Percentiles rank a stretch among this genome's conserved stretches.
Evolutionary conservation across 2,329 filamentous ascomycete genomes (phyloP).

Genomic region (Colletotrichum sp.): DNA sequence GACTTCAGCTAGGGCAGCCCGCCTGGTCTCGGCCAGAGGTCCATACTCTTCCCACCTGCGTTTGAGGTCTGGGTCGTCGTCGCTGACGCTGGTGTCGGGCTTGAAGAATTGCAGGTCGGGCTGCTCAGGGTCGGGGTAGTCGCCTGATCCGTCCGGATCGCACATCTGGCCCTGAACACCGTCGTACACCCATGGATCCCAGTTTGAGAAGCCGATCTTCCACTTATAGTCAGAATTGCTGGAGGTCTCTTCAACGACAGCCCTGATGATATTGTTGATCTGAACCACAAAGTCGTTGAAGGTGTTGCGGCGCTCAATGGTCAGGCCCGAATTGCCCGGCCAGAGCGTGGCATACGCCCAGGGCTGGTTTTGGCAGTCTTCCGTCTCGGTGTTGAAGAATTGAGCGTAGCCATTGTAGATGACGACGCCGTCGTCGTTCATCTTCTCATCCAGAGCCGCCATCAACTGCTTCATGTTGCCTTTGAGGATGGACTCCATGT

Average conservation of each 20-base stretch:
- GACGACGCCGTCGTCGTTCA: constrained; percentile 32
- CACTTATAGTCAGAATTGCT: background rate
- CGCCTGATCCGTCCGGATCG: constrained; percentile 22
- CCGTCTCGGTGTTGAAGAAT: constrained; percentile 34
- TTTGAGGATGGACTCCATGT: constrained; percentile 31
- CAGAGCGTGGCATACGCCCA: constrained; percentile 6
- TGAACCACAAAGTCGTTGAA: constrained; percentile 34
- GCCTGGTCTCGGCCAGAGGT: background rate
- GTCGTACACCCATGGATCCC: constrained; percentile 23
- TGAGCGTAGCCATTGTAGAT: constrained; percentile 33
- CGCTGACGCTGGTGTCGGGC: constrained; percentile 20
- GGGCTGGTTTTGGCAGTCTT: constrained; percentile 22
- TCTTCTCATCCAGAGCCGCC: constrained; percentile 29
- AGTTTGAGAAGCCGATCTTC: background rate
- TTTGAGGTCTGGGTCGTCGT: background rate
- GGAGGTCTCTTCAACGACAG: constrained; percentile 28
- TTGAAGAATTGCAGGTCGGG: constrained; percentile 38
- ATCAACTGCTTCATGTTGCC: constrained; percentile 31
- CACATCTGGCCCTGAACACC: constrained; percentile 36
- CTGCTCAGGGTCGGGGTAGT: constrained; percentile 33
- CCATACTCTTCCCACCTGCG: background rate
- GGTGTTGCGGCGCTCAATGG: constrained; percentile 28
- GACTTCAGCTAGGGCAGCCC: background rate
- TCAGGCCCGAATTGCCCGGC: constrained; percentile 15
- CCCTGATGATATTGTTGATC: constrained; percentile 29